Base-by-base conservation (phyloP, 306 rosid species). In the Ormosia semicastrata region DNA sequence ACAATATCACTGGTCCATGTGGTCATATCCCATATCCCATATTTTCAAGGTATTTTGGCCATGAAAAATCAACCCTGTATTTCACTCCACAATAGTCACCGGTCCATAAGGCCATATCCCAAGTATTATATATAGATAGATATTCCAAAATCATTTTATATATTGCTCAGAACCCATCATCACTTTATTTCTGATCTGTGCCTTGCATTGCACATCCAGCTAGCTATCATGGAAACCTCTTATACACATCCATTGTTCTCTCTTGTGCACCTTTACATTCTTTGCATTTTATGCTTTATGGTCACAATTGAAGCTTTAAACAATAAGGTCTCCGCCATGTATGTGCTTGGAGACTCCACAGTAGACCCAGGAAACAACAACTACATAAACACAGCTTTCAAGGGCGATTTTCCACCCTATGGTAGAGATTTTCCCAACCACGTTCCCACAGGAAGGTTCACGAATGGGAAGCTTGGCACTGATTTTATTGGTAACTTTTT, bases 301-400 rank as follows among this genome's bases (percentile, higher is more conserved):
- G 39, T 49, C 34, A 52, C 9, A 81, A 77, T 75, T 80, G 85
- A 83, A 52, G 87, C 83, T 71, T 34, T 36, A 10, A 79, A 68
- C 1, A 18, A 37, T 15, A 78, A 83, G 8, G 85, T 80, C 41
- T 84, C 95, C 5, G 88, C 87, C 12, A 0, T 93, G 3, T 79
- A 89, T 36, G 97, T 93, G 72, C 91, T 93, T 53, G 97, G 97
- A 65, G 97, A 93, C 75, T 93, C 97, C 77, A 93, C 97, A 1
- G 94, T 87, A 54, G 96, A 91, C 80, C 89, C 97, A 5, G 97
- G 96, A 77, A 93, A 93, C 67, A 93, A 93, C n/a, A 91, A 93
- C 84, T 83, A 46, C 41, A 7, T 91, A 0, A 3, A 15, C 0
- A 88, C 96, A 0, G 0, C 73, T 67, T 89, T 91, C 78, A 88